A percentile compares a stretch with the other conserved stretches of the same genome.
Evolutionary conservation across 192 early-diverging fungal species (phyloP).

Genomic region (Coemansia sp.): DNA sequence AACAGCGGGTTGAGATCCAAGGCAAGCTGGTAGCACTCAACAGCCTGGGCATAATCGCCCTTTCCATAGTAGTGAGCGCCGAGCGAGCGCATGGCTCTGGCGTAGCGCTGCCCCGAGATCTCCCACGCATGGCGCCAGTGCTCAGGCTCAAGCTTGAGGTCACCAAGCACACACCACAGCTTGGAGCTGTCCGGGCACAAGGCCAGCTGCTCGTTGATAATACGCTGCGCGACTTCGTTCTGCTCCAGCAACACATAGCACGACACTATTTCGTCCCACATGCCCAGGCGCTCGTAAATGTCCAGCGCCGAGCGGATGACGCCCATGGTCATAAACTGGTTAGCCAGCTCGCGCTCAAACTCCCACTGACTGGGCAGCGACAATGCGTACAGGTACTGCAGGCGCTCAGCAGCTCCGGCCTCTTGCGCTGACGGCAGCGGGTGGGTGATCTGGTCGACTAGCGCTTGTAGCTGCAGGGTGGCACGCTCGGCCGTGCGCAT

Average conservation of each 20-base stretch:
- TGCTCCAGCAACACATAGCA: slow-evolving; percentile 89
- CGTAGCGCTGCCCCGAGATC: slow-evolving; percentile 77
- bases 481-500: slow-evolving; percentile 90
- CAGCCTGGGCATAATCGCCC: slow-evolving; percentile 64
- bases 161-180: slow-evolving; percentile 89
- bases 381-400: slow-evolving; percentile 80
- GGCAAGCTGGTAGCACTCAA: slow-evolving; percentile 81
- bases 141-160: slow-evolving; percentile 75
- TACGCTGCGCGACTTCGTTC: slow-evolving; percentile 81
- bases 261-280: slow-evolving; percentile 95
- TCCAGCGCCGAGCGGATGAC: slow-evolving; percentile 90
- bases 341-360: slow-evolving; percentile 90
- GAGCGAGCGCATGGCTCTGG: slow-evolving; percentile 94
- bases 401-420: slow-evolving; percentile 66
- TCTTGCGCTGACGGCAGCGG: slow-evolving; percentile 38
- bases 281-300: slow-evolving; percentile 90
- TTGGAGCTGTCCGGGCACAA: slow-evolving; percentile 76
- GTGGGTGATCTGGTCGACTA: slow-evolving; percentile 91
- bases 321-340: slow-evolving; percentile 82
- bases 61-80: slow-evolving; percentile 80
- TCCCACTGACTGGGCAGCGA: slow-evolving; percentile 93
- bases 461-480: slow-evolving; percentile 88
- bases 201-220: slow-evolving; percentile 72
- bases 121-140: slow-evolving; percentile 91
- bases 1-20: slow-evolving; percentile 92